phyloP scores from a whole-genome alignment of 73 alveolate species.

The Symbiodinium pilosum region DNA sequence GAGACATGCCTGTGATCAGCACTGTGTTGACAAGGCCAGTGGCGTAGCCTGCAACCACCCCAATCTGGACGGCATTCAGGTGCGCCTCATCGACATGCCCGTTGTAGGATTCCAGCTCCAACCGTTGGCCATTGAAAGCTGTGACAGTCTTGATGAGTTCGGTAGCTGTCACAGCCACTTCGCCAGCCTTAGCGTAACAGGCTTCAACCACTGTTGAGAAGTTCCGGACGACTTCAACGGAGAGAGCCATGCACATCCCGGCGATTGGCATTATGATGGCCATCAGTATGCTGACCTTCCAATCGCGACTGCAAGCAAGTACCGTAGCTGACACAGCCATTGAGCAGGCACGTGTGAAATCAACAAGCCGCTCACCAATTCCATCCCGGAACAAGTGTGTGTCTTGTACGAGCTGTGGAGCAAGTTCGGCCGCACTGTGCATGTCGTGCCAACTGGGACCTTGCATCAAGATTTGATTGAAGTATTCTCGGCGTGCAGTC shows the following conservation, averaged over 20 bases:
- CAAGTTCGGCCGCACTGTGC: constrained; percentile 51
- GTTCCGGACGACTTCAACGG: constrained; percentile 94
- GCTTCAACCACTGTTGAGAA: constrained; percentile 71
- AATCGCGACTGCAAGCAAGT: constrained; percentile 56
- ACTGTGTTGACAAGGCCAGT: constrained; percentile 86
- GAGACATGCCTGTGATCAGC: constrained; percentile 67
- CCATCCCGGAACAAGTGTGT: constrained; percentile 89
- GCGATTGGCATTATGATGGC: constrained; percentile 90
- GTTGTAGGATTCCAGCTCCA: constrained; percentile 73
- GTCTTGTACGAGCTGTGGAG: constrained; percentile 87
- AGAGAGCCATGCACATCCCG: constrained; percentile 90
- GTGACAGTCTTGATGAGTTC: constrained; percentile 86
- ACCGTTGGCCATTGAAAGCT: constrained; percentile 74
- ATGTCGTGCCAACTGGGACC: constrained; percentile 93
- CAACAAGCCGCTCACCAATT: constrained; percentile 83
- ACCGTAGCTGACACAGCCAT: constrained; percentile 83
- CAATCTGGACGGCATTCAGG: constrained; percentile 57
- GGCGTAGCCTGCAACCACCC: constrained; percentile 84
- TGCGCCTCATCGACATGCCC: constrained; percentile 81
- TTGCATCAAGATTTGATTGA: constrained; percentile 83
- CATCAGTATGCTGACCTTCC: constrained; percentile 82
- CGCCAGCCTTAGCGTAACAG: constrained; percentile 72
- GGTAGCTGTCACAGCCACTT: constrained; percentile 46
- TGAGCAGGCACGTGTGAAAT: constrained; percentile 50
- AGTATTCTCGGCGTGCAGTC: constrained; percentile 59